Conservation (phyloP, 441 rosid species). For the Euphorbia celastroides region DNA sequence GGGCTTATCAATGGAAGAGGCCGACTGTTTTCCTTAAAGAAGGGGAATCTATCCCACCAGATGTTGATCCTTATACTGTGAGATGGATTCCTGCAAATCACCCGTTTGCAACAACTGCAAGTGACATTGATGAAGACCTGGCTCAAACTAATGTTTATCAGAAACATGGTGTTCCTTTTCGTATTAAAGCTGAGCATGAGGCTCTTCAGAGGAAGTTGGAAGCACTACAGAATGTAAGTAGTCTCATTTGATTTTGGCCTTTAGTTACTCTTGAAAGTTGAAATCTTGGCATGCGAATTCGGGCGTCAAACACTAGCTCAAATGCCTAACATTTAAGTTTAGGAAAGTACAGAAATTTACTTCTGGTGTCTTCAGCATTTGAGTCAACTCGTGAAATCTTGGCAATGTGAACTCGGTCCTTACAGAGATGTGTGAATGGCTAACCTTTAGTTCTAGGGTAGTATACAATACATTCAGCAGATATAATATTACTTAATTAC, state of each 20-base stretch:
- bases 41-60: slow-evolving; percentile 81
- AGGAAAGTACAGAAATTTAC: not conserved
- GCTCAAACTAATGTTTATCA: slow-evolving; percentile 95
- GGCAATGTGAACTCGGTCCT: no score
- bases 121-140: slow-evolving; percentile 79
- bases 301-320: not conserved
- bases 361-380: no score
- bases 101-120: slow-evolving; percentile 87
- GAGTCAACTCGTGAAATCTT: no score
- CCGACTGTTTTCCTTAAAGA: slow-evolving; percentile 86
- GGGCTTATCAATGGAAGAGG: slow-evolving; percentile 95
- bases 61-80: slow-evolving; percentile 81
- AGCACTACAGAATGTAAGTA: slow-evolving; percentile 60
- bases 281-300: not conserved
- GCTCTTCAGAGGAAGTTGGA: slow-evolving; percentile 83
- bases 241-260: not conserved
- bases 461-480: not conserved
- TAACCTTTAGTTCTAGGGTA: no score
- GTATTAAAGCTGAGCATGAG: slow-evolving; percentile 91
- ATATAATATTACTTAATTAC: not conserved
- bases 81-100: slow-evolving; percentile 98
- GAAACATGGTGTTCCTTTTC: slow-evolving; percentile 88
- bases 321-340: not conserved
- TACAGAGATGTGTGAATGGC: no score
- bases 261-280: no score